Conservation (phyloP, 345 rosid genomes). For the Linum lewisii region DNA sequence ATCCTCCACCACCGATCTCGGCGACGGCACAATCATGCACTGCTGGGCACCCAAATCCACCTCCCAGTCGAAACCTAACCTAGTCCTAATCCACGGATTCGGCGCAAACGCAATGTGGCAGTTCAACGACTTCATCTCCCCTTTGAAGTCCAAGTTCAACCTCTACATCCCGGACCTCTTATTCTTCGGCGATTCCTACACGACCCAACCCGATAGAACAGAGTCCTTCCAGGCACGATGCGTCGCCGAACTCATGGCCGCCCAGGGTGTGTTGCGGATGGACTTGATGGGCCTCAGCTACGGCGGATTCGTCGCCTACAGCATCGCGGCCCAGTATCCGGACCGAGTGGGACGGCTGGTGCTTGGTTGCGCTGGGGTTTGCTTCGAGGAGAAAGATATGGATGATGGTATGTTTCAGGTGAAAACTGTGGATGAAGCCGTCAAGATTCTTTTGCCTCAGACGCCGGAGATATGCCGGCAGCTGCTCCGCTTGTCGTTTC, state of each 20-base stretch:
- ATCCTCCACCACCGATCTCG: conserved; percentile 65
- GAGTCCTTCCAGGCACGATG: conserved; percentile 70
- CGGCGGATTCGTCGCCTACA: conserved; percentile 76
- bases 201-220: conserved; percentile 55
- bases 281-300: conserved; percentile 71
- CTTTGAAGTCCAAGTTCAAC: conserved; percentile 49
- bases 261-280: conserved; percentile 34
- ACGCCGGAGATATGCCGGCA: conserved; percentile 44
- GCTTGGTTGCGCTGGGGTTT: conserved; percentile 73
- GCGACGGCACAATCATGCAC: conserved; percentile 76
- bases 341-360: conserved; percentile 55
- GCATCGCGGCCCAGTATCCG: conserved; percentile 66
- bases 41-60: conserved; percentile 63
- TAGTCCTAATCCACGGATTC: conserved; percentile 72
- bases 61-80: conserved; percentile 34
- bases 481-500: conserved; percentile 39
- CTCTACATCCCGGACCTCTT: conserved; percentile 82
- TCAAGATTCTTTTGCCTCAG: conserved; percentile 48
- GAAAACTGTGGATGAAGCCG: conserved; percentile 49
- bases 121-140: conserved; percentile 49
- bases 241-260: conserved; percentile 44
- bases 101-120: conserved; percentile 99
- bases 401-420: conserved; percentile 59
- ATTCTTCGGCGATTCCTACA: conserved; percentile 85
- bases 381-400: conserved; percentile 73